Conservation (phyloP, 192 early-diverging fungal genomes). For the Entomortierella parvispora region DNA sequence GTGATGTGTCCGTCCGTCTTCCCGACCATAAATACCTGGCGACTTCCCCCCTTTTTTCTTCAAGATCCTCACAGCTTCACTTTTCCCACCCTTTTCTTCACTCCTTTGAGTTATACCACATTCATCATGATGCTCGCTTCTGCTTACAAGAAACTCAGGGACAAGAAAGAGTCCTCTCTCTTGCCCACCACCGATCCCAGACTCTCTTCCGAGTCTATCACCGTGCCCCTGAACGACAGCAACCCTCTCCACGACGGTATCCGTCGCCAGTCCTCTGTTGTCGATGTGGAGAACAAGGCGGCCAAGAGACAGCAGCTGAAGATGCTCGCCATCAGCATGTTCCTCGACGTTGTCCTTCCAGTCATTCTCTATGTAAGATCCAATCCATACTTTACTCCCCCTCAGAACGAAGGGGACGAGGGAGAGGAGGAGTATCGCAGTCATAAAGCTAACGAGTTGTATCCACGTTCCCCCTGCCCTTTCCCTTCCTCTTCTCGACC, state of each 20-base stretch:
- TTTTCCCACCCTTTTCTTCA: too few relatives aligned
- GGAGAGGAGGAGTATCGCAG: too few relatives aligned
- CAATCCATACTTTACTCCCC: neutral
- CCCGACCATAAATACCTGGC: too few relatives aligned
- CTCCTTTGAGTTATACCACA: too few relatives aligned
- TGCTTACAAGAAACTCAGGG: constrained; percentile 7
- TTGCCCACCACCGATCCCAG: constrained; percentile 16
- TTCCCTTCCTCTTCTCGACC: neutral
- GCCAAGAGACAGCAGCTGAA: constrained; percentile 19
- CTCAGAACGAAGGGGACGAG: too few relatives aligned
- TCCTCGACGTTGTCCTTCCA: constrained; percentile 22
- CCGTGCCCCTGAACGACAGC: constrained; percentile 6
- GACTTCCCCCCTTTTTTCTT: too few relatives aligned
- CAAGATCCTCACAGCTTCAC: too few relatives aligned
- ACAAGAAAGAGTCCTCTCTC: constrained; percentile 13
- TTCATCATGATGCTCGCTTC: too few relatives aligned
- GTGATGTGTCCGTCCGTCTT: too few relatives aligned
- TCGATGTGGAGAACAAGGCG: constrained; percentile 16
- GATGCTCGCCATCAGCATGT: constrained; percentile 19
- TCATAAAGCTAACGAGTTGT: too few relatives aligned
- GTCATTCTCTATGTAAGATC: constrained; percentile 27
- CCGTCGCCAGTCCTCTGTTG: constrained; percentile 7
- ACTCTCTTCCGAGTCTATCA: constrained; percentile 8
- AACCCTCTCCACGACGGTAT: constrained; percentile 15
- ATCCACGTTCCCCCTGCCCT: neutral